Evolutionary conservation across 2,329 filamentous ascomycete species (phyloP).

Genomic region (Aspergillus sergii): DNA sequence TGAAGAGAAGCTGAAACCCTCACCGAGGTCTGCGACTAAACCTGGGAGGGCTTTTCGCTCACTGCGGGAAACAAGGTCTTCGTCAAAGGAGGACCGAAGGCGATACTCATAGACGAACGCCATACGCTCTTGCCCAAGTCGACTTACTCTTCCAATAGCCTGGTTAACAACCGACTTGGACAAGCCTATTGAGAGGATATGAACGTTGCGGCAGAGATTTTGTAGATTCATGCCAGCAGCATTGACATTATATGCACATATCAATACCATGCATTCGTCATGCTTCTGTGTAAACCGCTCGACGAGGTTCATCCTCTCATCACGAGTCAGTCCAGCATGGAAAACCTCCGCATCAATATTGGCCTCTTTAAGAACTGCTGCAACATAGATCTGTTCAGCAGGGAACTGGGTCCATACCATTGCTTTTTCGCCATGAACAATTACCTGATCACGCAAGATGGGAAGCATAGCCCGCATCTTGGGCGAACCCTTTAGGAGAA

Average conservation of each 20-base stretch:
- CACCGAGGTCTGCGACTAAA: not conserved
- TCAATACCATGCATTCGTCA: not conserved
- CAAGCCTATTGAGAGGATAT: not conserved
- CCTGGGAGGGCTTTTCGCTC: not conserved
- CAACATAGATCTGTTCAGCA: not conserved
- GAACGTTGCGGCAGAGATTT: not conserved
- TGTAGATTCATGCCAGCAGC: not conserved
- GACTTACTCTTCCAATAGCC: not conserved
- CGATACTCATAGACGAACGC: not conserved
- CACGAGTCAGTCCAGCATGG: not conserved
- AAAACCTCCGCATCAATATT: not conserved
- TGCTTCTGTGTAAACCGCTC: not conserved
- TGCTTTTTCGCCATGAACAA: not conserved
- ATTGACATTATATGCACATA: not conserved
- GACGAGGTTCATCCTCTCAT: not conserved
- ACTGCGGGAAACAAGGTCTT: not conserved
- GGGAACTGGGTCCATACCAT: not conserved
- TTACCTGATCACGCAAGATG: not conserved
- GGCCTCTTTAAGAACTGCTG: not conserved
- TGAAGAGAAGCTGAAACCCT: not conserved
- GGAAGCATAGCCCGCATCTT: slow-evolving; percentile 1
- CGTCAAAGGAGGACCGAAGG: not conserved
- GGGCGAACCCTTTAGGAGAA: not conserved
- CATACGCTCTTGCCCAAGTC: not conserved
- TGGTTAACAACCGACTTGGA: not conserved